Conservation (phyloP, 345 rosid species). For the Eucalyptus caleyi region DNA sequence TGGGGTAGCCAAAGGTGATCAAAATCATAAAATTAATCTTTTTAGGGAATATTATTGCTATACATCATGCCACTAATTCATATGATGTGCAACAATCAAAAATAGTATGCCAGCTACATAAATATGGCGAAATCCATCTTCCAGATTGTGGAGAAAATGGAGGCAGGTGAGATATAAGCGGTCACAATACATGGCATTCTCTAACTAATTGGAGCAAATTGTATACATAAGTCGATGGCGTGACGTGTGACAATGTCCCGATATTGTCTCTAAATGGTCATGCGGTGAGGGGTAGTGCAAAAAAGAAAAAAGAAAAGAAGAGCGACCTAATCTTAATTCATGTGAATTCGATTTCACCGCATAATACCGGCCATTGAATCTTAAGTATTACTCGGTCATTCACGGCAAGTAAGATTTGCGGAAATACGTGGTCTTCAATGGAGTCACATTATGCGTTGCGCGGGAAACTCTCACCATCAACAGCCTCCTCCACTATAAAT, state of each 20-base stretch:
- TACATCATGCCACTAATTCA: background rate
- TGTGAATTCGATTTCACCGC: background rate
- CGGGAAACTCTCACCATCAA: background rate
- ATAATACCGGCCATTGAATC: background rate
- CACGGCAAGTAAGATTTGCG: background rate
- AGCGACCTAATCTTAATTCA: background rate
- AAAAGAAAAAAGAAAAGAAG: background rate
- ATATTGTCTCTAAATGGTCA: background rate
- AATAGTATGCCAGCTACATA: background rate
- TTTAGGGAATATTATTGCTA: background rate
- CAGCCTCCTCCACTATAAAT: background rate
- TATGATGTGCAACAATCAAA: background rate
- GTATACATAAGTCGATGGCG: background rate
- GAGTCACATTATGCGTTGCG: background rate
- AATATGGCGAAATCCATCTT: background rate
- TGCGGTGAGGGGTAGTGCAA: background rate
- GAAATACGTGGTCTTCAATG: background rate
- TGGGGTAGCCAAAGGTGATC: background rate
- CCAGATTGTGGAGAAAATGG: background rate
- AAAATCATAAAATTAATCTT: background rate
- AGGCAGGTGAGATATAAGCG: background rate
- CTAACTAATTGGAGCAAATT: background rate
- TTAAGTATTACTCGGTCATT: background rate
- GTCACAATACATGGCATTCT: background rate
- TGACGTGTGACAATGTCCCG: background rate